Base-by-base conservation (phyloP, 1,284 basidiomycete species). In the Tetrapyrgos nigripes region DNA sequence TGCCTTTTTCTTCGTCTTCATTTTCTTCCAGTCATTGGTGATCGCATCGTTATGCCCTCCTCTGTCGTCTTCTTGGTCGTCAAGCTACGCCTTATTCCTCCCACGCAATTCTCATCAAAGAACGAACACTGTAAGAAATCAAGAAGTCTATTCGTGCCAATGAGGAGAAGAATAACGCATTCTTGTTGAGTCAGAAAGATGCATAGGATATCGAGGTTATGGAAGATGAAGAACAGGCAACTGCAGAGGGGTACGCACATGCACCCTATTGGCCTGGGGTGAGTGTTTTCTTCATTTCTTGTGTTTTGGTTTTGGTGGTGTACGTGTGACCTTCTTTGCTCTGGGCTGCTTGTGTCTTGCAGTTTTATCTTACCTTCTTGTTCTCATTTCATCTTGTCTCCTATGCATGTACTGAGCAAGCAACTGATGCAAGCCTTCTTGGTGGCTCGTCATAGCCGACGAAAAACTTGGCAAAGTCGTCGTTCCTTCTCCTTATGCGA, bases 361-460 rank as follows among this genome's bases (percentile, higher is more conserved):
- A n/a, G n/a, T n/a, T n/a, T n/a, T n/a, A n/a, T n/a, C n/a, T n/a
- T n/a, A n/a, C n/a, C n/a, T n/a, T n/a, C n/a, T n/a, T n/a, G n/a
- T n/a, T n/a, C n/a, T n/a, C n/a, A n/a, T n/a, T n/a, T n/a, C n/a
- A n/a, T n/a, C n/a, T n/a, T n/a, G n/a, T n/a, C n/a, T n/a, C n/a
- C n/a, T n/a, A n/a, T n/a, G n/a, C n/a, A n/a, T n/a, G n/a, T n/a
- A n/a, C n/a, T n/a, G n/a, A n/a, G n/a, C n/a, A n/a, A n/a, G n/a
- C n/a, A n/a, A n/a, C n/a, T n/a, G n/a, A n/a, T 91, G 93, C 52
- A 92, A 90, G 70, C 92, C 95, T 0, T 82, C 85, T 19, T 97
- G 92, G 92, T 95, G 93, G 89, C 81, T 97, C 53, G 83, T 98
- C 40, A 84, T 97, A 28, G 94, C 93, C 2, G 97, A 99, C 70